Conservation (phyloP, 139 green algal species). For the Zygnema cylindricum region DNA sequence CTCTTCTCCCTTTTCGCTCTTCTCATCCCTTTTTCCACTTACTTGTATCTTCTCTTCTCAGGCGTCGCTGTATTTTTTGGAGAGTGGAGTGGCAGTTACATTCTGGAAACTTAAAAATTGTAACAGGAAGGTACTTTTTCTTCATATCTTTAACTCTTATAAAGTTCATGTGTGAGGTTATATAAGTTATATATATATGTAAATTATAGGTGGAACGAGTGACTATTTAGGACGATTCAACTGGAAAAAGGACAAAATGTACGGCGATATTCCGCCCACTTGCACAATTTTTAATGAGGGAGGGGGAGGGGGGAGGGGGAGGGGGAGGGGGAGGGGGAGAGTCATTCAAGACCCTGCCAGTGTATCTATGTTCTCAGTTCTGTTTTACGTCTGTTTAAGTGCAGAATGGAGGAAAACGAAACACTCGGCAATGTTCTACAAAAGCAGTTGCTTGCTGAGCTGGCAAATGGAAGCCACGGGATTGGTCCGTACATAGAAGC, state of each 20-base stretch:
- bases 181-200: not conserved
- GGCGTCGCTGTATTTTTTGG: not conserved
- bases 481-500: not conserved
- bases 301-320: not conserved
- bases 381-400: not conserved
- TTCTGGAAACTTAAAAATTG: not conserved
- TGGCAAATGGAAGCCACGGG: not conserved
- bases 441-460: not conserved
- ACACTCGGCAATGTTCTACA: not conserved
- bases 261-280: no score
- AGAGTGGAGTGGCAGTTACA: not conserved
- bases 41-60: not conserved
- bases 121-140: not conserved
- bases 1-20: not conserved
- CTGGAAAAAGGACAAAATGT: not conserved
- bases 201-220: no score
- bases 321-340: not conserved
- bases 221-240: no score
- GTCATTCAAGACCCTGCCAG: not conserved
- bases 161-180: no score
- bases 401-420: not conserved
- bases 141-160: no score
- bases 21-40: not conserved
- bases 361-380: not conserved
- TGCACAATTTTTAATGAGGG: no score